Base-by-base conservation (phyloP, 2,329 filamentous ascomycete genomes). In the Lasiodiplodia theobromae region DNA sequence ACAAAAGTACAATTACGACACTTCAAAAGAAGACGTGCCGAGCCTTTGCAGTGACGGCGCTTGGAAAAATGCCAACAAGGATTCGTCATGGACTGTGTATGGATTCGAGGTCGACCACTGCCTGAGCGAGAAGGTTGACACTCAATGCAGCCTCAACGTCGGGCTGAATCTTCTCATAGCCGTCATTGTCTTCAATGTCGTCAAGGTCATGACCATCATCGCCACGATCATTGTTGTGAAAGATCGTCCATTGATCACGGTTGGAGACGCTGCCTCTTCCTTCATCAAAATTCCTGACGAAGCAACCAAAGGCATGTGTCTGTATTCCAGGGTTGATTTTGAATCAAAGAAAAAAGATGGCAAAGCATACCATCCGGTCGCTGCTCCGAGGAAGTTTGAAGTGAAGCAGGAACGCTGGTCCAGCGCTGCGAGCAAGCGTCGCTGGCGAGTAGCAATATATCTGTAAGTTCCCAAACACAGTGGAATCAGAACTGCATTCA, bases 191-290 rank as follows among this genome's bases (percentile, higher is more conserved):
- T 47, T 66, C 51, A 66, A 66, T 6, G 10, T 47, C 16, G 3
- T 18, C 2, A 25, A 10, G 7, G 47, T 23, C 47, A 25, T n/a
- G 53, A 37, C 23, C 12, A 44, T 18, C 40, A 56, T 37, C 18
- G 23, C 25, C 28, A 28, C 28, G 28, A 28, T 28, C 28, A 1
- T 6, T 28, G 28, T 28, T 28, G 28, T 28, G 28, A 28, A 1
- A 40, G 64, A 58, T n/a, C 23, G 34, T 34, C 73, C 74, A 3
- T 67, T 76, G 1, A 70, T 73, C 44, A 73, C 71, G 0, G 71
- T 76, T 56, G 74, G 73, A 3, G 74, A 76, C 54, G 73, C 73
- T 1, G 67, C 73, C 0, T 68, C 70, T 7, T 72, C 72, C 1
- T 75, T 75, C 28, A 49, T 75, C n/a, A 11, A 56, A 8, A 37